Conservation (phyloP, 495 filamentous ascomycete genomes). For the Daldinia grandis region DNA sequence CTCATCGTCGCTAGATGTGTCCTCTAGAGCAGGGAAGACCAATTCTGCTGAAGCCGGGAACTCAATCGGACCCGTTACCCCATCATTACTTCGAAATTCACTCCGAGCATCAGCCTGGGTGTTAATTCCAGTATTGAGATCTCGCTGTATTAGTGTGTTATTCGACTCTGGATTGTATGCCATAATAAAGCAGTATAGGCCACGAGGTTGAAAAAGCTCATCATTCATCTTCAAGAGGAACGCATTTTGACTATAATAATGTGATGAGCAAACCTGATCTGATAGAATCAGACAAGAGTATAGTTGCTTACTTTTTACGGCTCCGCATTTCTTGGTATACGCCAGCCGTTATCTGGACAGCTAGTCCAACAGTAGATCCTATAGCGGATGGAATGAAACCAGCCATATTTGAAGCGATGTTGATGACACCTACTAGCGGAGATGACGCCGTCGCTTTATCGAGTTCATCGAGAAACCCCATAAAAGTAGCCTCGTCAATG, state of each 20-base stretch:
- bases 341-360: conserved; percentile 52
- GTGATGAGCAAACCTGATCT: neutral
- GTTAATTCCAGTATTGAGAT: conserved; percentile 18
- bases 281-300: neutral
- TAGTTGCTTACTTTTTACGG: conserved; percentile 34
- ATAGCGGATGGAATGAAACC: conserved; percentile 54
- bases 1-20: conserved; percentile 16
- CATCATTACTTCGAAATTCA: conserved; percentile 35
- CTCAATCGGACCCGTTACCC: conserved; percentile 37
- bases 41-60: conserved; percentile 42
- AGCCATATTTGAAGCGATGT: conserved; percentile 52
- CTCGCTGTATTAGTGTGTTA: conserved; percentile 19
- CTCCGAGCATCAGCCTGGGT: neutral
- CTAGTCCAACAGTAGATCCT: conserved; percentile 56
- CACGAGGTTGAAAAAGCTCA: conserved; percentile 65
- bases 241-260: conserved; percentile 54
- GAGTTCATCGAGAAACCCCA: conserved; percentile 52
- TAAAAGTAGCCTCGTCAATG: conserved; percentile 51
- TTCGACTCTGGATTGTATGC: conserved; percentile 52
- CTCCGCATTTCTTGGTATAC: conserved; percentile 56
- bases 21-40: conserved; percentile 39
- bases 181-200: conserved; percentile 68
- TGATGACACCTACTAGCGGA: conserved; percentile 54
- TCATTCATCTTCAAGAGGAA: conserved; percentile 67
- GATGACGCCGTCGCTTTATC: conserved; percentile 44